Base-by-base conservation (phyloP, 176 grass and related monocot genomes). In the Phragmites australis region DNA sequence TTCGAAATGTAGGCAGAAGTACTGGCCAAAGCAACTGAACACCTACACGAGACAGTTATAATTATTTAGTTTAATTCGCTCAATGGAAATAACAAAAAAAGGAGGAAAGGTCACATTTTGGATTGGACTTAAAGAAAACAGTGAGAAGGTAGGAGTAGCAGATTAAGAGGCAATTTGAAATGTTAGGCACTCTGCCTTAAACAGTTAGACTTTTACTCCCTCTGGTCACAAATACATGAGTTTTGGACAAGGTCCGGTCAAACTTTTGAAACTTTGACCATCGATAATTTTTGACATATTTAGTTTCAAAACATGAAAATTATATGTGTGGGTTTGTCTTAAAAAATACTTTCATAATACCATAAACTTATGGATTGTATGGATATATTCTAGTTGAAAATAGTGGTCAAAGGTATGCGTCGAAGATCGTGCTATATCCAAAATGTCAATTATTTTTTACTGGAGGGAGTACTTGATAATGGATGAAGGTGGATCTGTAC, bases 1-100 rank as follows among this genome's bases (percentile, higher is more conserved):
- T 81, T 98, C 95, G 0, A 98, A 97, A 85, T 97, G 95, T 52
- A 97, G 72, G 73, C 95, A 97, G 57, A 97, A 97, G 70, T 93
- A 93, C 56, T 94, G 85, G 9, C 92, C 95, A 70, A 97, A 97
- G 70, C 92, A 97, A 77, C 92, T 94, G 72, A 97, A 97, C 64
- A 97, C 95, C 95, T 97, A 77, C 34, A 75, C 27, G 17, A 23
- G 59, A 22, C 45, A 44, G 55, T 15, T 81, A 26, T 42, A 32
- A 27, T 64, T 41, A 51, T 23, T 81, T 61, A 53, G 25, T 80
- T 10, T 42, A 48, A 8, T 66, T 49, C 0, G 0, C 26, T 62
- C 47, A 62, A 62, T 26, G 65, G 6, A 66, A 66, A 80, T 31
- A 17, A 21, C 4, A n/a, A 68, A 49, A 57, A 59, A 3, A 12